Evolutionary conservation across 148 eudicot species (phyloP), one percentile per base, ranked within the genome.

Genomic region (Camellia japonica): DNA sequence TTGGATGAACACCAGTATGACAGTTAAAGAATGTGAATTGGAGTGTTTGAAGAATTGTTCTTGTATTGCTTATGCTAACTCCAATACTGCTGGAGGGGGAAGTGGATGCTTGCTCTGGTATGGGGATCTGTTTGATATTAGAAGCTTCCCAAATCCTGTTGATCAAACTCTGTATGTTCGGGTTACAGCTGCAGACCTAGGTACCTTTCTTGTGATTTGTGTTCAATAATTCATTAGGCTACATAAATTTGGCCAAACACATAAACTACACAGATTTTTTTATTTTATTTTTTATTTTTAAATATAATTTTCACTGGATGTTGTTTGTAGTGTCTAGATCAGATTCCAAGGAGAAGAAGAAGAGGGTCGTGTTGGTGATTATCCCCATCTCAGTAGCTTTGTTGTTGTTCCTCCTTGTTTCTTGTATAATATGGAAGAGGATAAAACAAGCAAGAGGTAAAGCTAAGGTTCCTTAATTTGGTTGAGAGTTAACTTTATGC

Each of bases 21-120:
- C 18, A 1, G 16, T 76, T 15, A 5, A 41, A 41, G 80, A 84
- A 30, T 81, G 87, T 30, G 42, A 38, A 38, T 47, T 5, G 3
- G 78, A 20, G 59, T 81, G 87, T 52, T 46, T 78, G 64, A 74
- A 63, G 13, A 84, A 84, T 63, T 84, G 87, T 55, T 84, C 84
- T 19, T 84, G 87, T 63, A 74, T 54, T 20, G 87, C 87, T 63
- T 81, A 78, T 65, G 55, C 80, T 30, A 77, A 82, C 65, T n/a
- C 62, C 52, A 19, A 70, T 72, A 73, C 59, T 20, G 16, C 10
- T 67, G 73, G 30, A 62, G 41, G 59, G 15, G 69, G 63, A 12
- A 62, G 30, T 55, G 79, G 84, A 13, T 84, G 87, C 61, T 55
- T 84, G 84, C 73, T 78, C 7, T 84, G 84, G 87, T 69, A 12